Evolutionary conservation across 345 rosid genomes (phyloP), one percentile per base, ranked within the genome.

Genomic region (Eucalyptus polybractea): DNA sequence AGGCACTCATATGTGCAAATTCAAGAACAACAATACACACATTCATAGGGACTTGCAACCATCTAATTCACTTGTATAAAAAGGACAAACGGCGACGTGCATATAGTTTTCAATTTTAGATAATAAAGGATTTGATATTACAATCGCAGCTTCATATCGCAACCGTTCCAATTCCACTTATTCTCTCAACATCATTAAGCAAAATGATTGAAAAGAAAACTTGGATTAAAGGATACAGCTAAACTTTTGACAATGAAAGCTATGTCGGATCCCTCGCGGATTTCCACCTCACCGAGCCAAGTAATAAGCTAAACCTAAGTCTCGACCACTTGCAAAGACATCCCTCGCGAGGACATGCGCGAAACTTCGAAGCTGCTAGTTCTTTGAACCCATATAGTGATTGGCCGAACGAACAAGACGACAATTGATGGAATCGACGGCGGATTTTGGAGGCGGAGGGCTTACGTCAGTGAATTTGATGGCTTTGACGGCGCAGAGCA

Each of bases 291-390:
- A 21, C 50, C 86, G 50, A 96, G 94, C 87, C 90, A 89, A 24
- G 90, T 87, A 87, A 97, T 91, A 91, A 97, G 90, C 86, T 94
- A 92, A 90, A 93, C 87, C 8, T 94, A 95, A 87, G 91, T 93
- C 93, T 98, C 6, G 0, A 49, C 50, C 50, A 49, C 50, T 0
- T 49, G 6, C 50, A 13, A 49, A 49, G 0, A 5, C 50, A 31
- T 53, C 31, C 51, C 51, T 50, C 1, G 51, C 0, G 3, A 50
- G 16, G 16, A 50, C 51, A 50, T 14, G 51, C 3, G 7, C 3
- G 3, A 50, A 50, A 50, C 51, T 50, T 50, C 0, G 16, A 50
- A 50, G 16, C 6, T 50, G 0, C 6, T 0, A 0, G 16, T 50
- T 5, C 16, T 50, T 50, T 0, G 16, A 50, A 50, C 51, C 3